phyloP scores from a whole-genome alignment of 768 basidiomycete genomes.

The Strobilomyces dryophilus region DNA sequence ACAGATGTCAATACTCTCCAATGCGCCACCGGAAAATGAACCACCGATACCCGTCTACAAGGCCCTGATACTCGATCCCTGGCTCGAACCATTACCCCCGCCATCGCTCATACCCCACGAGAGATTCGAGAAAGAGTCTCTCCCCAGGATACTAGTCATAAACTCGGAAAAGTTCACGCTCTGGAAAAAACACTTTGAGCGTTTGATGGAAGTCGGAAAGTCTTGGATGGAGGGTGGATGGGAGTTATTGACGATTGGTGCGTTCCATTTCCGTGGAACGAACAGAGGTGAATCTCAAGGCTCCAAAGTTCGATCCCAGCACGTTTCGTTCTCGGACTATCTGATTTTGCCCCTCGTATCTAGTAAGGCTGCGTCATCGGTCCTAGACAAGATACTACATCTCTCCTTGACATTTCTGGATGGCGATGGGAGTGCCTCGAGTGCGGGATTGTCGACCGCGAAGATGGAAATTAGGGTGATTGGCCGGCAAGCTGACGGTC shows the following conservation, averaged over 20 bases:
- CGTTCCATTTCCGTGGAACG: slow-evolving; percentile 8
- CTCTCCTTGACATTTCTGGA: slow-evolving; percentile 26
- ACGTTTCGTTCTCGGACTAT: slow-evolving; percentile 31
- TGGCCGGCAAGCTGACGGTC: slow-evolving; percentile 23
- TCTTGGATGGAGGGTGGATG: slow-evolving; percentile 49
- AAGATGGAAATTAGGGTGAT: slow-evolving; percentile 22
- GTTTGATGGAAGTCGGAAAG: slow-evolving; percentile 49
- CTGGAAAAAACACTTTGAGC: slow-evolving; percentile 70
- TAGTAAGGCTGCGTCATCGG: slow-evolving; percentile 14
- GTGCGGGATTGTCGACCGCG: slow-evolving; percentile 2
- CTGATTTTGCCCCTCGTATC: slow-evolving; percentile 18
- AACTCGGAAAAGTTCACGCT: slow-evolving; percentile 77
- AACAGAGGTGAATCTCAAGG: neutral
- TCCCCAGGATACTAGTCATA: slow-evolving; percentile 55
- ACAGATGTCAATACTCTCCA: slow-evolving; percentile 57
- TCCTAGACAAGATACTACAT: slow-evolving; percentile 20
- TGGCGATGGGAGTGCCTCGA: neutral
- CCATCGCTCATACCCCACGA: slow-evolving; percentile 42
- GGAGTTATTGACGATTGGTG: slow-evolving; percentile 48
- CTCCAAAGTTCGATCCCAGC: slow-evolving; percentile 20
- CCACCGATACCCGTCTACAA: slow-evolving; percentile 49
- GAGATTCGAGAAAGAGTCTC: slow-evolving; percentile 4
- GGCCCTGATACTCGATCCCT: slow-evolving; percentile 73
- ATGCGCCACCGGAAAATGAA: slow-evolving; percentile 39
- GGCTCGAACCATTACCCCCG: slow-evolving; percentile 71